These are phyloP conservation scores for Penicillium olsonii DNA, from an alignment of 2,329 filamentous ascomycete species.

Conservation along the genomic window DNA sequence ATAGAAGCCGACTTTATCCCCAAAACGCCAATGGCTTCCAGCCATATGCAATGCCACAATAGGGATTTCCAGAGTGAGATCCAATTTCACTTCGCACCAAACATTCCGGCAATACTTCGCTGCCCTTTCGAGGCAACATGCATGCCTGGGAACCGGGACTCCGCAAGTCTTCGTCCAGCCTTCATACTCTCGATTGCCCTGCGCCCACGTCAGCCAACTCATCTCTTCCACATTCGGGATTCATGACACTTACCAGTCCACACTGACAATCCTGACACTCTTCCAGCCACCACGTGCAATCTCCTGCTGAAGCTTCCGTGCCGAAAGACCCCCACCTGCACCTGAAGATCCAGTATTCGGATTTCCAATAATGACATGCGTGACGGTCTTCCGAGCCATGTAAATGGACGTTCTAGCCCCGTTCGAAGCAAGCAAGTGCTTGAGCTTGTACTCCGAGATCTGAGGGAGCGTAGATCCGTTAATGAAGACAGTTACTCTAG, in stretches of 20 bases:
- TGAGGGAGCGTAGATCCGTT: conserved; percentile 82
- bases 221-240: conserved; percentile 10
- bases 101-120: conserved; percentile 58
- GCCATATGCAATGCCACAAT: conserved; percentile 6
- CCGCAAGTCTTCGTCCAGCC: conserved; percentile 70
- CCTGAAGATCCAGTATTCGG: conserved; percentile 53
- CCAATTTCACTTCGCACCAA: background rate
- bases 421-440: conserved; percentile 72
- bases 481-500: conserved; percentile 74
- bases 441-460: conserved; percentile 83
- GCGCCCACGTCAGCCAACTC: conserved; percentile 21
- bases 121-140: conserved; percentile 65
- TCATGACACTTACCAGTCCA: conserved; percentile 66
- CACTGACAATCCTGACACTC: conserved; percentile 75
- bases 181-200: conserved; percentile 85
- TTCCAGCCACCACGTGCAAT: conserved; percentile 67
- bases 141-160: conserved; percentile 68
- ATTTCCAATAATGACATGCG: conserved; percentile 78
- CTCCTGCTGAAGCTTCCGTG: conserved; percentile 79
- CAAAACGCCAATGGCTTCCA: background rate
- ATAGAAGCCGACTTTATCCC: background rate
- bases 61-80: background rate
- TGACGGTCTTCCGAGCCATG: conserved; percentile 72
- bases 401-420: conserved; percentile 71
- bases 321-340: conserved; percentile 73